These are phyloP conservation scores for Asterochloris sp. DNA, from an alignment of 139 green algal genomes.

Conservation along the genomic window DNA sequence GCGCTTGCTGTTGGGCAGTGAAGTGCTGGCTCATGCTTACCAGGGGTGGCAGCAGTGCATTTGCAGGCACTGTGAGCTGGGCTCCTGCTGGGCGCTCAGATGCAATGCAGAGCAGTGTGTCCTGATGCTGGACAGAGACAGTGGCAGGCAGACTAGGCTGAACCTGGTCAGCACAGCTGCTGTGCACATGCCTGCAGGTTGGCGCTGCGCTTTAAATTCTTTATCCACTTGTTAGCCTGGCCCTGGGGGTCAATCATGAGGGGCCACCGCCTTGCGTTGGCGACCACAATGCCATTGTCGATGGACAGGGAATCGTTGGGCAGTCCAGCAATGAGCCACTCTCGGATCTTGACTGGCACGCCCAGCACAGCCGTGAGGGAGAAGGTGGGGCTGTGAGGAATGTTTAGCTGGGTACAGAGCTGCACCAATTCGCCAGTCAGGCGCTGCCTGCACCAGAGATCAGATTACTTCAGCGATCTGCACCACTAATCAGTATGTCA, in stretches of 20 bases:
- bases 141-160: neutral
- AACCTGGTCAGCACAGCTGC: neutral
- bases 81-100: no score
- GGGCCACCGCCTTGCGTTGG: slow-evolving; percentile 61
- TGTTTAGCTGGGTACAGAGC: slow-evolving; percentile 38
- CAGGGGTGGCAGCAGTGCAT: no score
- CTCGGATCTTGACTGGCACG: slow-evolving; percentile 55
- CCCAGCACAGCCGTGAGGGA: slow-evolving; percentile 52
- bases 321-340: slow-evolving; percentile 70
- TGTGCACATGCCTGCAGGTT: slow-evolving; percentile 42
- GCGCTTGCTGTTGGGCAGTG: no score
- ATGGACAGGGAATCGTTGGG: slow-evolving; percentile 75
- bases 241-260: slow-evolving; percentile 75
- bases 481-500: no score
- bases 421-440: slow-evolving; percentile 46
- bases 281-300: slow-evolving; percentile 72
- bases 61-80: no score
- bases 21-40: no score
- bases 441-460: slow-evolving; percentile 38
- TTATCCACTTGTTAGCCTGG: slow-evolving; percentile 83
- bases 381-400: slow-evolving; percentile 52
- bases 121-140: neutral
- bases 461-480: no score
- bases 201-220: slow-evolving; percentile 45
- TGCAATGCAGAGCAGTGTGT: no score